Percentiles rank a stretch among this genome's conserved stretches.
These are phyloP conservation scores for Castanospermum australe DNA, from an alignment of 306 rosid genomes.

Conservation along the genomic window DNA sequence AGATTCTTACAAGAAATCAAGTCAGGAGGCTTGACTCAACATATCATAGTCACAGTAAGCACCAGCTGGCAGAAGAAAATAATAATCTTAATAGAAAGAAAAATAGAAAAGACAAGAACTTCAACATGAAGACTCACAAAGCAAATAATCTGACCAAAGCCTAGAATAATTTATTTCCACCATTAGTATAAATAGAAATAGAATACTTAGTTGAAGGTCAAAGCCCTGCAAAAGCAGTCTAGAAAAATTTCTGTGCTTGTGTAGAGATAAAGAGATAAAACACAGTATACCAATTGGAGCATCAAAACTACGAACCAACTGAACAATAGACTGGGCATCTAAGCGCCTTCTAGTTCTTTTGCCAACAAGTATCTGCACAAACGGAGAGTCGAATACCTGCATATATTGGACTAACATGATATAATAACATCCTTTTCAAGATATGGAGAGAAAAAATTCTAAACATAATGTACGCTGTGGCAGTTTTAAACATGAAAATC, in stretches of 20 bases:
- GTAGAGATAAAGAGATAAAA: neutral
- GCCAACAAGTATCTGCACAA: conserved; percentile 65
- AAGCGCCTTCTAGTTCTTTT: conserved; percentile 68
- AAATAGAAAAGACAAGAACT: neutral
- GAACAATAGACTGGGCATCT: conserved; percentile 77
- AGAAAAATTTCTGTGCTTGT: neutral
- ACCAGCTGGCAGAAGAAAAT: neutral
- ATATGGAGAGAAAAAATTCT: conserved; percentile 8
- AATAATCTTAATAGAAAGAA: neutral
- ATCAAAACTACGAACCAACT: conserved; percentile 66
- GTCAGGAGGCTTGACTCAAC: neutral
- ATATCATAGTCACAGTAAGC: neutral
- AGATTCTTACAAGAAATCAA: conserved; percentile 12
- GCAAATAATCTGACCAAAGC: neutral
- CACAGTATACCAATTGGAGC: conserved; percentile 67
- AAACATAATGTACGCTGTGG: neutral
- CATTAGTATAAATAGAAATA: neutral
- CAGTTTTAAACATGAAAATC: conserved; percentile 12
- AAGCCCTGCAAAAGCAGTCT: neutral
- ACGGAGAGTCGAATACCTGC: conserved; percentile 82
- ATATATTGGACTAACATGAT: conserved; percentile 13
- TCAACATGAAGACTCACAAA: conserved; percentile 3
- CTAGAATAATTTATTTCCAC: conserved; percentile 12
- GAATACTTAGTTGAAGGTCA: neutral
- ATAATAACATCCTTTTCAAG: neutral